Evolutionary conservation across 108 stramenopile species (phyloP).

Genomic region (Mediolabrus comicus): DNA sequence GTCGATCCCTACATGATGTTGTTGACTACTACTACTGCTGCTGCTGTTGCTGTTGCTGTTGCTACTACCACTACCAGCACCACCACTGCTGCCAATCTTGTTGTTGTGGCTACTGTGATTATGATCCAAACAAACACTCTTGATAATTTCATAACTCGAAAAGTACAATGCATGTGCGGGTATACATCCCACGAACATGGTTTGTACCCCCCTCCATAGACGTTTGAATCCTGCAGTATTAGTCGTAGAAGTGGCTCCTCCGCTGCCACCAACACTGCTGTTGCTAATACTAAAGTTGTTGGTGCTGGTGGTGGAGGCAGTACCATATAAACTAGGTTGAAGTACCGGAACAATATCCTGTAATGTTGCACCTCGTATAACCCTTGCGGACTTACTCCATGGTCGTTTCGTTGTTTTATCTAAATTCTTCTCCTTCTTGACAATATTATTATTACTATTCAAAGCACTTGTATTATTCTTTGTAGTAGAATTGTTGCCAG

Average conservation of each 20-base stretch:
- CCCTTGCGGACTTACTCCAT: conserved; percentile 15
- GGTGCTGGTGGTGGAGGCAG: conserved; percentile 9
- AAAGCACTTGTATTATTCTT: no score
- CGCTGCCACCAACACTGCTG: not conserved
- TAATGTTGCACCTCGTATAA: conserved; percentile 6
- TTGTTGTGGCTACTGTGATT: conserved; percentile 1
- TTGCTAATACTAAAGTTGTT: not conserved
- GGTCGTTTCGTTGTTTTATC: no score
- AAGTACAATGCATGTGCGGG: conserved; percentile 99
- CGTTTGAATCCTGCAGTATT: conserved; percentile 54
- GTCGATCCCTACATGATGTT: conserved; percentile 11
- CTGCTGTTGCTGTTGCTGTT: not conserved
- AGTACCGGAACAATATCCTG: conserved; percentile 11
- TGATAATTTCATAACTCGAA: conserved; percentile 88
- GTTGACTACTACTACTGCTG: not conserved
- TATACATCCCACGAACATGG: conserved; percentile 94
- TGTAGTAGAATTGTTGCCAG: no score
- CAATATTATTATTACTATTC: not conserved
- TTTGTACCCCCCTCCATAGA: conserved; percentile 95
- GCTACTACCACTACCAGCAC: not conserved
- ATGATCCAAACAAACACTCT: conserved; percentile 37
- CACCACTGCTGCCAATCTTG: not conserved
- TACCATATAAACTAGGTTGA: conserved; percentile 6
- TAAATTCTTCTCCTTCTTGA: not conserved
- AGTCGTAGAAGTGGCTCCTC: not conserved